Conservation (phyloP, 2,329 filamentous ascomycete genomes). For the Colletotrichum tanaceti region DNA sequence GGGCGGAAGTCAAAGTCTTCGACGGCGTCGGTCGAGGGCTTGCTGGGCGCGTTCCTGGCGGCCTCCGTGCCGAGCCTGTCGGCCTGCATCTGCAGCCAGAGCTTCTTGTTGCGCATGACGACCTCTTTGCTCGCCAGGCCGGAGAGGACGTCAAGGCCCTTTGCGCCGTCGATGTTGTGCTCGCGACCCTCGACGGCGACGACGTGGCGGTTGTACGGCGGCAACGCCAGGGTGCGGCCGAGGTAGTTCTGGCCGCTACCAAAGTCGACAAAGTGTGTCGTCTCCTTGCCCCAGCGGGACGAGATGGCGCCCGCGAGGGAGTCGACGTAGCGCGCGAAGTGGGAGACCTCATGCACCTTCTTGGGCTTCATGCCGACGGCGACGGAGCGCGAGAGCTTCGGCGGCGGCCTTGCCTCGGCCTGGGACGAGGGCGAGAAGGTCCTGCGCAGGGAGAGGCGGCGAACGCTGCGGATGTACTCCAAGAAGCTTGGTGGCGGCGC, state of each 20-base stretch:
- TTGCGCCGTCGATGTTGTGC: constrained; percentile 87
- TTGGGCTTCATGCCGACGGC: constrained; percentile 95
- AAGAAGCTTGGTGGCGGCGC: constrained; percentile 69
- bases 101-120: constrained; percentile 85
- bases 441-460: constrained; percentile 75
- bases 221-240: constrained; percentile 84
- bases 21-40: constrained; percentile 24
- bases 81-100: constrained; percentile 67
- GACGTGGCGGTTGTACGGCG: constrained; percentile 86
- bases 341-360: constrained; percentile 91
- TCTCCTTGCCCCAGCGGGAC: constrained; percentile 64
- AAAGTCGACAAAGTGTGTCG: constrained; percentile 94
- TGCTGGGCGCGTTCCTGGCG: constrained; percentile 45
- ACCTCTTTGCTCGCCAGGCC: constrained; percentile 79
- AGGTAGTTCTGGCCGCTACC: constrained; percentile 98
- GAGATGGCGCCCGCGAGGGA: constrained; percentile 68
- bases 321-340: constrained; percentile 89
- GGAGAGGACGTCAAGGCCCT: constrained; percentile 84
- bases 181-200: constrained; percentile 91
- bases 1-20: constrained; percentile 59
- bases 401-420: constrained; percentile 54
- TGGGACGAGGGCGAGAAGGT: constrained; percentile 60
- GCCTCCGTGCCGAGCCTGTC: constrained; percentile 57
- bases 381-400: constrained; percentile 75
- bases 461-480: constrained; percentile 77